Evolutionary conservation across 202 grass and related monocot species (phyloP).

Genomic region (Cymbopogon flexuosus): DNA sequence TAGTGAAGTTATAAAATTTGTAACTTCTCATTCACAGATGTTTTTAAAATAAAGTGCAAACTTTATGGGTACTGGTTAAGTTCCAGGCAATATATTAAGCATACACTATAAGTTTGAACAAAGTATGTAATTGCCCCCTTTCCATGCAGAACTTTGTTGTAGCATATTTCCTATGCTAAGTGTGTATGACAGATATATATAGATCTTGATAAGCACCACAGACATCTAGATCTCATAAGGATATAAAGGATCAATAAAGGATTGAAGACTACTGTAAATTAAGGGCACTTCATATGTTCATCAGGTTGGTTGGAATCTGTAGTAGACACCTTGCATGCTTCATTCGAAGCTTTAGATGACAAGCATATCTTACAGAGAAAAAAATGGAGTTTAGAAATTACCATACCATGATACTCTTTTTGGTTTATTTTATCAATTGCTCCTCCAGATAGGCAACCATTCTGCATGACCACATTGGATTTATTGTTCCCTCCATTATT

Average conservation of each 20-base stretch:
- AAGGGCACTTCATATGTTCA: not conserved
- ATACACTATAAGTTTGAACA: not conserved
- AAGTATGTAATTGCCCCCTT: slow-evolving; percentile 9
- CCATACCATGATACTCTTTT: slow-evolving; percentile 41
- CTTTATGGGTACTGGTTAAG: slow-evolving; percentile 1
- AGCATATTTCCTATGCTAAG: slow-evolving; percentile 11
- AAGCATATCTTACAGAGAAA: not conserved
- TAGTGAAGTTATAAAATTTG: not conserved
- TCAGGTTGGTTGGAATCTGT: not conserved
- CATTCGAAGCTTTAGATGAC: not conserved
- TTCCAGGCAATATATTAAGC: slow-evolving; percentile 7
- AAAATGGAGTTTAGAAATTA: slow-evolving; percentile 11
- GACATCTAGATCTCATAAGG: slow-evolving; percentile 6
- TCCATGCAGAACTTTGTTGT: not conserved
- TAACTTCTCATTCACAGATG: not conserved
- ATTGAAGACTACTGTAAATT: not conserved
- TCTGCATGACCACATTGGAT: slow-evolving; percentile 11
- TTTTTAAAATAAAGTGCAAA: slow-evolving; percentile 7
- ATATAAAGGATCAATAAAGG: slow-evolving; percentile 13
- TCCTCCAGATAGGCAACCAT: slow-evolving; percentile 12
- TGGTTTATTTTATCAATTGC: slow-evolving; percentile 25
- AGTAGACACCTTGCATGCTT: not conserved
- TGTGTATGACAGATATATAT: not conserved
- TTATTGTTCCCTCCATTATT: slow-evolving; percentile 21
- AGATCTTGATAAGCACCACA: not conserved